Base-by-base conservation (phyloP, 2,329 filamentous ascomycete species). In the Chrysoporthe deuterocubensis region DNA sequence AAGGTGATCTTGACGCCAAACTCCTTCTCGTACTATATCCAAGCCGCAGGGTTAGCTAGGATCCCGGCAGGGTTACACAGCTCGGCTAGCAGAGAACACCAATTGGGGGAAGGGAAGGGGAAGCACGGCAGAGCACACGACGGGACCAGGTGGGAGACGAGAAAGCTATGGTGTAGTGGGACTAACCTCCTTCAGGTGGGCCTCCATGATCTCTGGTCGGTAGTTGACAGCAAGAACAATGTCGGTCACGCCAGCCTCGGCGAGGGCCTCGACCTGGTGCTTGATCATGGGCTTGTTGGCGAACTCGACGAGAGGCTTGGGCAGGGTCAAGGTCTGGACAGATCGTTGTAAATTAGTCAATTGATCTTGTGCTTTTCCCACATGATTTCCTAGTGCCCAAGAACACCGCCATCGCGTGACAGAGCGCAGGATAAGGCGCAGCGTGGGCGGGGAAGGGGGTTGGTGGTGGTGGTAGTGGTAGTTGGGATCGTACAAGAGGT, bases 221-320 rank as follows among this genome's bases (percentile, higher is more conserved):
- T 99, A 99, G 88, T 99, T 99, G 81, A 99, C 96, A 71, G 96
- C 95, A 68, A 99, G 89, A 66, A 99, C 95, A 76, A 99, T 97
- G 83, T 98, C 94, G 71, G 93, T 98, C 72, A 98, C 96, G 79
- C 95, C 95, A 68, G 94, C 95, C 69, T 90, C 91, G 74, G 96
- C 95, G 74, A 99, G 88, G 73, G 93, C 94, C 84, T 97, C 94
- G 75, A 99, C 93, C 83, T 99, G 95, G 83, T 98, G 95, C 77
- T 96, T 87, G 81, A 99, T 98, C 95, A 99, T 99, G 79, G 94
- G 96, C 84, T 96, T 95, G 88, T 99, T 99, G 78, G 89, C 94
- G 78, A 99, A 99, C 84, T 99, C 95, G 77, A 99, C 96, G 74
- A 99, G 88, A 73, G 96, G 95, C 83, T 98, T 99, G 71, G 95